Evolutionary conservation across 345 rosid genomes (phyloP), one percentile per base, ranked within the genome.

Genomic region (Erysimum cheiranthoides): DNA sequence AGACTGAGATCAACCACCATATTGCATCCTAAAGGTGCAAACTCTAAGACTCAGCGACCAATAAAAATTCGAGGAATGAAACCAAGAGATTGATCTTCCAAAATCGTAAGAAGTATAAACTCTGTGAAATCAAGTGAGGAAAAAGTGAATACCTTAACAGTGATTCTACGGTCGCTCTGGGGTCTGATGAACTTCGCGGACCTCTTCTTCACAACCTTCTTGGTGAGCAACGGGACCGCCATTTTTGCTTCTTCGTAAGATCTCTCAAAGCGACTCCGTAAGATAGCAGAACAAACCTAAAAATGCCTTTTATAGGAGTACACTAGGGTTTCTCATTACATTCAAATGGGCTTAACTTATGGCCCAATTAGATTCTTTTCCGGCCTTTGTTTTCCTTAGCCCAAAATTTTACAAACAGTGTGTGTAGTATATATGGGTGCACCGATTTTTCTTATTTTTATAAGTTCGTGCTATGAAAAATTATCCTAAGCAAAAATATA

Each of bases 131-230:
- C 1, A 66, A 46, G 35, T 12, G 51, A 36, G 18, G n/a, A 5
- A 43, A 12, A 12, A 27, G 27, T 6, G 40, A 16, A 66, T 86
- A 93, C 93, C 94, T 90, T 89, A 36, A 93, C 94, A 5, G 89
- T 79, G 75, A 86, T 83, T 84, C 84, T 89, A 30, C 96, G 89
- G 66, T 90, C 94, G 11, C 94, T 82, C 81, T 89, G 96, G 38
- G 96, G 89, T 58, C 95, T 85, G 83, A 85, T 90, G 84, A 93
- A 90, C 81, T 82, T 82, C 68, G 89, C 90, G 39, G 82, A 75
- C 77, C 96, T 80, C 91, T 92, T 92, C 92, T 90, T 92, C 34
- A 88, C 85, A 28, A 85, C 84, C 90, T 81, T 92, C 92, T 92
- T 92, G 42, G 80, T 53, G 56, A 86, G 77, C 74, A 90, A 71